Evolutionary conservation across 768 basidiomycete species (phyloP).

Genomic region (Leccinum subgranulosum): DNA sequence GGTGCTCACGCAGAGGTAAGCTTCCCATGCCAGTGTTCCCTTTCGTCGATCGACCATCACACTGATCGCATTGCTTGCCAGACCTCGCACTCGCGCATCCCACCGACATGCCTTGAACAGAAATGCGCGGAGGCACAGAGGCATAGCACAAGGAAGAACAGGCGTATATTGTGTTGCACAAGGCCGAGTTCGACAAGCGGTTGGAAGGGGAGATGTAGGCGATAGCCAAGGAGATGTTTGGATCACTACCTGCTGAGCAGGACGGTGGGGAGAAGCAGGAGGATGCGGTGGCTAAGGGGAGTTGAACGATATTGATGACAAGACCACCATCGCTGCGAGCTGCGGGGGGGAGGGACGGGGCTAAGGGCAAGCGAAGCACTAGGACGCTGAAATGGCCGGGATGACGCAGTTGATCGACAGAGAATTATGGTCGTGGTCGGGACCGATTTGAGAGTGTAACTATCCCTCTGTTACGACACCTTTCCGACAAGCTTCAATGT

Average conservation of each 20-base stretch:
- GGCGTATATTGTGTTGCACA: slow-evolving; percentile 48
- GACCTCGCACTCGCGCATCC: slow-evolving; percentile 31
- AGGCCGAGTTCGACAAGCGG: slow-evolving; percentile 45
- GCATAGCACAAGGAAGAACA: slow-evolving; percentile 51
- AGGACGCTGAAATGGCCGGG: too few species aligned
- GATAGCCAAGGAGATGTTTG: slow-evolving; percentile 45
- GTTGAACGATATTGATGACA: too few species aligned
- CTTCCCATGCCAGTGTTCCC: background rate
- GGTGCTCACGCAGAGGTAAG: slow-evolving; percentile 34
- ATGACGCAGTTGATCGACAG: too few species aligned
- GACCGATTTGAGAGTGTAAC: too few species aligned
- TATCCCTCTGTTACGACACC: too few species aligned
- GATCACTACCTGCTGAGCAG: slow-evolving; percentile 32
- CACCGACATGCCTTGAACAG: slow-evolving; percentile 50
- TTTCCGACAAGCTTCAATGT: too few species aligned
- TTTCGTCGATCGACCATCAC: background rate
- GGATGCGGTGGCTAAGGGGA: background rate
- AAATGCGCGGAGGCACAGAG: slow-evolving; percentile 42
- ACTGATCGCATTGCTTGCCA: background rate
- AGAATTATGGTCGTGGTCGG: too few species aligned
- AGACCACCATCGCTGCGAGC: too few species aligned
- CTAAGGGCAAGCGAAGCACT: too few species aligned
- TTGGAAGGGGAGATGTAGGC: slow-evolving; percentile 52
- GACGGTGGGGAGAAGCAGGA: slow-evolving; percentile 18
- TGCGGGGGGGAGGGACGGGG: too few species aligned